Base-by-base conservation (phyloP, 2,329 filamentous ascomycete genomes). In the Diaporthe capsici region DNA sequence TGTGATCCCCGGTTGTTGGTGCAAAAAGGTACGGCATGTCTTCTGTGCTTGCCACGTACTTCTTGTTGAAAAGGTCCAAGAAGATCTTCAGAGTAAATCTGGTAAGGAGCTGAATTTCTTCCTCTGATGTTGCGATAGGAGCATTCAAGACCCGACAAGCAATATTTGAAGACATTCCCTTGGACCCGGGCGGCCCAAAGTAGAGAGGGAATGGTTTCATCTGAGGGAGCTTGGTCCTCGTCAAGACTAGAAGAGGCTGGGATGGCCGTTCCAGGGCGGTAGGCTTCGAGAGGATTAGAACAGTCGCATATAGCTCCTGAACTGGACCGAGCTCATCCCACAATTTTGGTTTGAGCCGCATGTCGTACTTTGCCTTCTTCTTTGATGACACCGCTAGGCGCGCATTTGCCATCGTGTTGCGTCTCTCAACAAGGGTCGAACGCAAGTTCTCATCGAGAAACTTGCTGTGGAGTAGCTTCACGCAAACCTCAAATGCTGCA, bases 361-460 rank as follows among this genome's bases (percentile, higher is more conserved):
- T 97, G 1, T 85, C 84, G 82, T 98, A 98, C 39, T 90, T 87
- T 1, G 90, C 90, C 65, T 89, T 92, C 81, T 94, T 95, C 81
- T 95, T 96, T 34, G 92, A 92, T 77, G 91, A 94, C n/a, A 98
- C 88, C 0, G 96, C 95, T 7, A 98, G 85, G 0, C 92, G 90
- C 3, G 96, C 95, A 82, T 98, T 98, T n/a, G 94, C 90, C 94
- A 97, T 96, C 0, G 87, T 88, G 4, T 95, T 96, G 0, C 97
- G 87, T 53, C 89, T 88, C 81, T 93, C 96, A 28, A 88, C 87
- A 76, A 94, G 94, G 0, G 90, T 90, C 0, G 97, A 94, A 73
- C 94, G 89, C 3, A 98, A 87, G 81, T 95, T 87, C 0, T 92
- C 89, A 81, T 98, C 91, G 7, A 99, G 87, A 76, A 93, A 91